Evolutionary conservation across 805 yeast species (phyloP).

Genomic region (Starmerella floricola): DNA sequence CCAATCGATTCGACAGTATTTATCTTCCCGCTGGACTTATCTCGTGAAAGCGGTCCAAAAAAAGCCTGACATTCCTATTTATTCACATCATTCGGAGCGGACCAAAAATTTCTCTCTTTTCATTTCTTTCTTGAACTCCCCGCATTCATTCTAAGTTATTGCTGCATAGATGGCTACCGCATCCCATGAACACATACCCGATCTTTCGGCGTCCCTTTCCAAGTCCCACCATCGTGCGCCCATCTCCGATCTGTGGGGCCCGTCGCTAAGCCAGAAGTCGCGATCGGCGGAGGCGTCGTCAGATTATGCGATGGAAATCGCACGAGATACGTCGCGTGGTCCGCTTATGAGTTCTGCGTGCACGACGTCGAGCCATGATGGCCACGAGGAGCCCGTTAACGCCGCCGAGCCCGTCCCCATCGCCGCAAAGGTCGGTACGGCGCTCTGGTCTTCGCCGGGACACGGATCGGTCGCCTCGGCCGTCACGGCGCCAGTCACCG

Average conservation of each 20-base stretch:
- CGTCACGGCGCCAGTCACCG: no score
- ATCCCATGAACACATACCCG: constrained; percentile 24
- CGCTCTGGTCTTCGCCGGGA: constrained; percentile 1
- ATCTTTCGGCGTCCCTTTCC: constrained; percentile 22
- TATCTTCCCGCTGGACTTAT: no score
- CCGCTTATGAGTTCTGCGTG: constrained; percentile 21
- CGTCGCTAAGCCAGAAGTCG: constrained; percentile 12
- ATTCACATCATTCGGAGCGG: background rate
- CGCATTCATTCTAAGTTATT: background rate
- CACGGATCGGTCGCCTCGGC: background rate
- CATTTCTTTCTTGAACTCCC: background rate
- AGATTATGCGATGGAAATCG: constrained; percentile 16
- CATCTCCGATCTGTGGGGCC: constrained; percentile 24
- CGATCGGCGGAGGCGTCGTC: constrained; percentile 8
- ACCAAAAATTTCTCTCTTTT: background rate
- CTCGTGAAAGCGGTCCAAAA: background rate
- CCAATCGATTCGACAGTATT: no score
- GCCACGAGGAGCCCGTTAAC: constrained; percentile 2
- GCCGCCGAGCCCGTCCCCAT: background rate
- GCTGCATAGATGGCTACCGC: constrained; percentile 23
- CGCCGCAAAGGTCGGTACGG: constrained; percentile 1
- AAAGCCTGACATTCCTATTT: background rate
- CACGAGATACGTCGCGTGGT: constrained; percentile 18
- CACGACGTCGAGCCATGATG: constrained; percentile 4
- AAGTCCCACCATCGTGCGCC: constrained; percentile 22